Evolutionary conservation across 768 basidiomycete species (phyloP), one percentile per base, ranked within the genome.

Genomic region (Lactarius trivialis): DNA sequence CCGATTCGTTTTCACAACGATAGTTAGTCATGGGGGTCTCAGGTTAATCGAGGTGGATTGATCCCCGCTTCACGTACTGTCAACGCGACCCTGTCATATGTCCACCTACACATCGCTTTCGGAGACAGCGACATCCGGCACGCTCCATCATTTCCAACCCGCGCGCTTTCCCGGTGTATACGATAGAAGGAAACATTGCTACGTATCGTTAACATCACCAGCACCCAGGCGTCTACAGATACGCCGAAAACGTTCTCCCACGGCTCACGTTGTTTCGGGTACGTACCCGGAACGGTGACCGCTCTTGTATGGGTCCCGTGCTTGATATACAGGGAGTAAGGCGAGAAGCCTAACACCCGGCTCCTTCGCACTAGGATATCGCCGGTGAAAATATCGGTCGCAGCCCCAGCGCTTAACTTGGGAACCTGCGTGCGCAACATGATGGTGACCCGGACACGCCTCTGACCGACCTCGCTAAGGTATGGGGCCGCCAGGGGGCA

Each of bases 201-300:
- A 89, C 89, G 2, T 48, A 83, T 91, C 64, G 82, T 85, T 28
- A 82, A 84, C 53, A 91, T 89, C 89, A 92, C 55, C 81, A 84
- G 66, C 90, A 92, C 71, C 77, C 85, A 0, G 89, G 88, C 17
- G 89, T 89, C 30, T 89, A 88, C 21, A 88, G 88, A 0, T 91
- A 90, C 73, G 76, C 87, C 50, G 88, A 91, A 76, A 82, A 90
- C 68, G 78, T 91, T 32, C 81, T 92, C 32, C 88, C 88, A 0
- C 89, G 91, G 70, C 64, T 91, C 51, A 89, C 88, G 1, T 79
- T 67, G 85, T 91, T 58, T 88, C 2, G 90, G 90, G 17, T 89
- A 88, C 67, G 85, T 91, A 58, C 79, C 79, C 56, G 79, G 87
- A 72, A 83, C 86, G 0, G 88, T 84, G 37, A 80, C 83, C 61